These are phyloP conservation scores for Kwoniella mangroviensis DNA, from an alignment of 768 basidiomycete species.

Conservation along the genomic window DNA sequence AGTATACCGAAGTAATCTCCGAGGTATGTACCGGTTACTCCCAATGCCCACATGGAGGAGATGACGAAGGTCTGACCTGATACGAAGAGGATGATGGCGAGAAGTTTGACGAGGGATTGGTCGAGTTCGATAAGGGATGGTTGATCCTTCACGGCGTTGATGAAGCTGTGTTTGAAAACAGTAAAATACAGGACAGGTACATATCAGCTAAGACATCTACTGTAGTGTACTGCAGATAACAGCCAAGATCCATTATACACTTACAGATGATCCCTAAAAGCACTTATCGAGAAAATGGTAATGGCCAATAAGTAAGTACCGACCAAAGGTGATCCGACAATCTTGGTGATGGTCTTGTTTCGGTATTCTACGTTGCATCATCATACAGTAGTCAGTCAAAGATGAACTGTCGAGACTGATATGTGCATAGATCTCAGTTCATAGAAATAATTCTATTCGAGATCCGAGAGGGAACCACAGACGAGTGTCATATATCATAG, in stretches of 20 bases:
- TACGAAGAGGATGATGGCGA: slow-evolving; percentile 64
- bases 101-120: slow-evolving; percentile 66
- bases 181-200: too few relatives aligned
- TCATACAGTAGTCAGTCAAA: not conserved
- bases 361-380: slow-evolving; percentile 65
- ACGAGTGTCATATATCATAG: too few relatives aligned
- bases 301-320: slow-evolving; percentile 88
- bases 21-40: slow-evolving; percentile 84
- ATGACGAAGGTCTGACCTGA: slow-evolving; percentile 84
- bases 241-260: too few relatives aligned
- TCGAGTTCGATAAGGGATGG: slow-evolving; percentile 72
- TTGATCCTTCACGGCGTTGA: slow-evolving; percentile 64
- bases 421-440: too few relatives aligned
- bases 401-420: not conserved
- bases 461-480: too few relatives aligned
- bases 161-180: slow-evolving; percentile 62
- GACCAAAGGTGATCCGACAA: slow-evolving; percentile 72
- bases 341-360: slow-evolving; percentile 83
- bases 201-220: too few relatives aligned
- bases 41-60: slow-evolving; percentile 85
- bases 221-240: too few relatives aligned
- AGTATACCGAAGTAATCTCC: slow-evolving; percentile 63
- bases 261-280: slow-evolving; percentile 82
- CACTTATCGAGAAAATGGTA: slow-evolving; percentile 81
- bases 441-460: too few relatives aligned